Evolutionary conservation across 23 red algal genomes (phyloP).

Genomic region (Agarophyton chilense): DNA sequence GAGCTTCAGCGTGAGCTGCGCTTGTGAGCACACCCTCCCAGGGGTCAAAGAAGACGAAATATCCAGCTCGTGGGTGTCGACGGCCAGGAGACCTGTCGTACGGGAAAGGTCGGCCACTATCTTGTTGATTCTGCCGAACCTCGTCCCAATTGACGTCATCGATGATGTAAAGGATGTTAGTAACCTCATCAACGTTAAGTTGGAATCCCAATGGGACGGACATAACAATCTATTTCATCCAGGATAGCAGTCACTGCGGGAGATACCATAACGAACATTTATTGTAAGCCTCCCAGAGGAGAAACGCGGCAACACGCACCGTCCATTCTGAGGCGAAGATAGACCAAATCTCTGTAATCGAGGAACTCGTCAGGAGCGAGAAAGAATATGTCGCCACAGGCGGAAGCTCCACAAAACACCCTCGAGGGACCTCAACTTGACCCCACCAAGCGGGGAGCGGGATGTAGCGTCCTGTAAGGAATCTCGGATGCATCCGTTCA

Average conservation of each 20-base stretch:
- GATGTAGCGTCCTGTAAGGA: too few species aligned
- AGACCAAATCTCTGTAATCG: too few species aligned
- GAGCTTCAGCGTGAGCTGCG: too few species aligned
- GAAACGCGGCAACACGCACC: neutral
- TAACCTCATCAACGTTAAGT: neutral
- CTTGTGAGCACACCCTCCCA: neutral
- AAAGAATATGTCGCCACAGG: too few species aligned
- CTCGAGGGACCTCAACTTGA: too few species aligned
- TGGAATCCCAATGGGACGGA: neutral
- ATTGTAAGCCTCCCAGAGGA: neutral
- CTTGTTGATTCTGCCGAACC: too few species aligned
- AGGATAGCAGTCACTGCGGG: neutral
- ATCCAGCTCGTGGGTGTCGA: neutral
- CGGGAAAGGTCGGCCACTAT: too few species aligned
- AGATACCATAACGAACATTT: neutral
- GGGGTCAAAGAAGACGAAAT: constrained; percentile 28
- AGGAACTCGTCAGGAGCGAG: too few species aligned
- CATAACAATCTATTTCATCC: neutral
- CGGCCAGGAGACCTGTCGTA: neutral
- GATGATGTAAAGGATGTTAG: neutral
- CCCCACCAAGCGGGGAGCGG: too few species aligned
- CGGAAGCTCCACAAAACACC: too few species aligned
- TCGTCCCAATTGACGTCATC: neutral
- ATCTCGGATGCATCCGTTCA: too few species aligned
- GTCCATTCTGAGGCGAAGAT: neutral